Percentiles rank a stretch among this genome's conserved stretches.
Evolutionary conservation across 768 basidiomycete species (phyloP).

Genomic region (Panaeolus papilionaceus): DNA sequence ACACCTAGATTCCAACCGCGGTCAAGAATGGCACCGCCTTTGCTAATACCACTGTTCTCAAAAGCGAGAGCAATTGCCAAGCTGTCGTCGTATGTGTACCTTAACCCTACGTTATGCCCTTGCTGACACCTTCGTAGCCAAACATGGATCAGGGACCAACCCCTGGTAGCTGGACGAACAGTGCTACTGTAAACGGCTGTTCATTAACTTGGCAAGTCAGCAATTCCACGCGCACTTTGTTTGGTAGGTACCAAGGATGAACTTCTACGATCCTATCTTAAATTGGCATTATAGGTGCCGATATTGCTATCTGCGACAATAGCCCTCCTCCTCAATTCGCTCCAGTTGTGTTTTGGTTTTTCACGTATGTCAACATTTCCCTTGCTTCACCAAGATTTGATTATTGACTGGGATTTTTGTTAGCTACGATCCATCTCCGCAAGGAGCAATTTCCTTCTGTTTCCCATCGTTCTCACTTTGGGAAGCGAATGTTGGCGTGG

Average conservation of each 20-base stretch:
- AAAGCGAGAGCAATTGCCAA: conserved; percentile 50
- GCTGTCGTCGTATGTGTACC: conserved; percentile 38
- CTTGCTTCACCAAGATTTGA: too few relatives aligned
- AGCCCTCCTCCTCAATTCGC: conserved; percentile 42
- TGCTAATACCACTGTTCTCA: conserved; percentile 55
- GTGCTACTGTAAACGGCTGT: conserved; percentile 46
- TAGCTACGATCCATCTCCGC: conserved; percentile 42
- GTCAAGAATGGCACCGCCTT: conserved; percentile 52
- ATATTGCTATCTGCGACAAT: conserved; percentile 34
- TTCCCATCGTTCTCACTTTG: conserved; percentile 48
- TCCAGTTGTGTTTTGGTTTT: conserved; percentile 65
- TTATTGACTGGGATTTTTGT: background rate
- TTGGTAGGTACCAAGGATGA: conserved; percentile 39
- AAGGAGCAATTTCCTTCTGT: conserved; percentile 55
- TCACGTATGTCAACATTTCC: conserved; percentile 37
- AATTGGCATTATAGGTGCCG: conserved; percentile 32
- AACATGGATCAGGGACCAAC: conserved; percentile 36
- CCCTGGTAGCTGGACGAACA: conserved; percentile 50
- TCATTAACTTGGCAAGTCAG: conserved; percentile 45
- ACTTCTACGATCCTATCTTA: background rate
- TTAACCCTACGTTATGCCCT: background rate
- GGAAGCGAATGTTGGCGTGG: conserved; percentile 51
- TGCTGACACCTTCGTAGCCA: conserved; percentile 34
- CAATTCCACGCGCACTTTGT: conserved; percentile 44
- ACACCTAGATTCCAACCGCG: conserved; percentile 17